Percentiles rank a stretch among this genome's conserved stretches.
Conservation (phyloP, 2,329 filamentous ascomycete species). For the Pestalotiopsis sp. region DNA sequence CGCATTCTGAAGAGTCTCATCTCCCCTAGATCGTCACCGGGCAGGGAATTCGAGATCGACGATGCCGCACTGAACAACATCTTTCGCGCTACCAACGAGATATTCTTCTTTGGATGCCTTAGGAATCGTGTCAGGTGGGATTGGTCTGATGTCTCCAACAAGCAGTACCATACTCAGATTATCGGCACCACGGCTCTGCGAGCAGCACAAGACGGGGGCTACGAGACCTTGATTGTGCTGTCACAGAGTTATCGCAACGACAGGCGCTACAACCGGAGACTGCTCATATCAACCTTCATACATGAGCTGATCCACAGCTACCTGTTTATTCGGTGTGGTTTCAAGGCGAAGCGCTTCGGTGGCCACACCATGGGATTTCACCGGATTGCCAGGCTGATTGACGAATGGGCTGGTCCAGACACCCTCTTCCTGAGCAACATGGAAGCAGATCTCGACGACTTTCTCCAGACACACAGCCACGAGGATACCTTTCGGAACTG, state of each 20-base stretch:
- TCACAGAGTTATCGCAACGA: conserved; percentile 61
- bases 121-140: conserved; percentile 63
- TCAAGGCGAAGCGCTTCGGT: conserved; percentile 55
- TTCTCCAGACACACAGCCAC: conserved; percentile 29
- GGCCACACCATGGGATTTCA: conserved; percentile 65
- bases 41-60: conserved; percentile 56
- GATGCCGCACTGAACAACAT: conserved; percentile 59
- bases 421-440: conserved; percentile 59
- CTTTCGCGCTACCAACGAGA: conserved; percentile 62
- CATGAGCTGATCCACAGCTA: conserved; percentile 72
- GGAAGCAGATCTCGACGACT: conserved; percentile 63
- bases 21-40: conserved; percentile 44
- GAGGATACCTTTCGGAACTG: background rate
- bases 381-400: conserved; percentile 61
- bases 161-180: conserved; percentile 55
- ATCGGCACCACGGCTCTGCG: conserved; percentile 67
- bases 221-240: conserved; percentile 65
- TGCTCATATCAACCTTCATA: conserved; percentile 66
- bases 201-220: conserved; percentile 48
- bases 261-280: conserved; percentile 57
- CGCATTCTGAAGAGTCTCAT: conserved; percentile 62
- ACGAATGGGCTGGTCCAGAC: conserved; percentile 61
- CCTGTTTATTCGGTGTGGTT: conserved; percentile 64
- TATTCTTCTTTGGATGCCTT: conserved; percentile 63
- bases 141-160: conserved; percentile 56